Percentiles rank a stretch among this genome's conserved stretches.
These are phyloP conservation scores for Microcyclospora tardicrescens DNA, from an alignment of 2,329 filamentous ascomycete genomes.

Conservation along the genomic window DNA sequence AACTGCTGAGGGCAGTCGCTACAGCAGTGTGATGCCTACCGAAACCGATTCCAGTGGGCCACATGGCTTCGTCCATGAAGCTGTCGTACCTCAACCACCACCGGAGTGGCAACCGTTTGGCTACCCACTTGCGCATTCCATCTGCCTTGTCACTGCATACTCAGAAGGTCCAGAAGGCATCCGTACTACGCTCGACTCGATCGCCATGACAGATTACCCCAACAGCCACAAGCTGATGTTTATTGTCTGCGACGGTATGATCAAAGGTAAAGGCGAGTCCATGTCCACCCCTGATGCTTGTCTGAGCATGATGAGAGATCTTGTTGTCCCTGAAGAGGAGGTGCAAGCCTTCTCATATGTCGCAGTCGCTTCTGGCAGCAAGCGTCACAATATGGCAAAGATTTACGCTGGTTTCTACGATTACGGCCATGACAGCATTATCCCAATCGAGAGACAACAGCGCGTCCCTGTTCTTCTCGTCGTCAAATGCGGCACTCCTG, in stretches of 20 bases:
- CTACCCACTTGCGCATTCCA: constrained; percentile 81
- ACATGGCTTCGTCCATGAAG: constrained; percentile 89
- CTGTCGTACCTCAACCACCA: constrained; percentile 89
- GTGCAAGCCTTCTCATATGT: constrained; percentile 91
- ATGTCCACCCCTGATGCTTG: constrained; percentile 82
- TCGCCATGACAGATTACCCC: constrained; percentile 94
- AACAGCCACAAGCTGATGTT: constrained; percentile 98
- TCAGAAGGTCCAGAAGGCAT: constrained; percentile 90
- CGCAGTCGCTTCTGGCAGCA: constrained; percentile 85
- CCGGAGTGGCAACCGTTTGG: constrained; percentile 96
- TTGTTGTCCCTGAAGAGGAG: constrained; percentile 63
- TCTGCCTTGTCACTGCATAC: constrained; percentile 92
- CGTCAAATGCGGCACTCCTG: constrained; percentile 89
- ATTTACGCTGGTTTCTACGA: constrained; percentile 97
- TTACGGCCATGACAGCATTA: constrained; percentile 68
- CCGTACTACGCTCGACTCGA: constrained; percentile 85
- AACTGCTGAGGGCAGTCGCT: constrained; percentile 31
- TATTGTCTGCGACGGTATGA: constrained; percentile 92
- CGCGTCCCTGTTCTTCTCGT: constrained; percentile 95
- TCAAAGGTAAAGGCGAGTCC: constrained; percentile 85
- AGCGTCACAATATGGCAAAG: constrained; percentile 99
- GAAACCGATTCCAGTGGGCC: constrained; percentile 62
- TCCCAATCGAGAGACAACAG: constrained; percentile 80
- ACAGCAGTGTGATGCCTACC: constrained; percentile 42
- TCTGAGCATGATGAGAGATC: constrained; percentile 88